Conservation (phyloP, 176 grass and related monocot species). For the Cenchrus fungigraminus region DNA sequence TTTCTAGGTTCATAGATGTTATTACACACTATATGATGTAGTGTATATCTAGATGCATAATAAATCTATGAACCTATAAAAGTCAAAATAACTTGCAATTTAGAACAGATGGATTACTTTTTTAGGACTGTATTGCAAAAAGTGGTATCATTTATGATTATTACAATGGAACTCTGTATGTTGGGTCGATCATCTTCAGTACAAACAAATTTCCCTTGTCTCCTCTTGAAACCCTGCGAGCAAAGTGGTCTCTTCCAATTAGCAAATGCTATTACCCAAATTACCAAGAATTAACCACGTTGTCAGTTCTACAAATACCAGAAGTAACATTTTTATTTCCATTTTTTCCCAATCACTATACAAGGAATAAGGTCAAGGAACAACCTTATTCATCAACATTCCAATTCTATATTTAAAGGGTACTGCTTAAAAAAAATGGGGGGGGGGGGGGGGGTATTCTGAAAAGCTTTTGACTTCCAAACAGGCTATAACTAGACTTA, state of each 20-base stretch:
- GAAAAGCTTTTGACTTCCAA: background rate
- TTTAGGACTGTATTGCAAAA: background rate
- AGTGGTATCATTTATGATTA: conserved; percentile 11
- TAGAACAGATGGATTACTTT: background rate
- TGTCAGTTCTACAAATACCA: conserved; percentile 24
- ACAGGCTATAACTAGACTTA: background rate
- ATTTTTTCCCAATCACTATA: background rate
- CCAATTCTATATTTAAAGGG: background rate
- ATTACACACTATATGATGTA: too few species aligned
- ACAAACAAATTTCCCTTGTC: conserved; percentile 93
- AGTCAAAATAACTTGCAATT: too few species aligned
- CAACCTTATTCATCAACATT: background rate
- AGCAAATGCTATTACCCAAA: conserved; percentile 7
- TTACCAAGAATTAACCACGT: background rate
- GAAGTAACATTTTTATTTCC: too few species aligned
- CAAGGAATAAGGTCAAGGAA: background rate
- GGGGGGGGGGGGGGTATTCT: too few species aligned
- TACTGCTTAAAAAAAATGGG: background rate
- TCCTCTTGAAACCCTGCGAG: conserved; percentile 81
- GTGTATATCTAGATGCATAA: too few species aligned
- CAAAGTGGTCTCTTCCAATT: conserved; percentile 21
- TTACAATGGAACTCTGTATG: conserved; percentile 83
- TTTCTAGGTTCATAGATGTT: too few species aligned
- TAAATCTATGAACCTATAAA: too few species aligned
- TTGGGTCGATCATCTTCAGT: conserved; percentile 86